These are phyloP conservation scores for Rosa lucieae DNA, from an alignment of 306 rosid genomes.

Conservation along the genomic window DNA sequence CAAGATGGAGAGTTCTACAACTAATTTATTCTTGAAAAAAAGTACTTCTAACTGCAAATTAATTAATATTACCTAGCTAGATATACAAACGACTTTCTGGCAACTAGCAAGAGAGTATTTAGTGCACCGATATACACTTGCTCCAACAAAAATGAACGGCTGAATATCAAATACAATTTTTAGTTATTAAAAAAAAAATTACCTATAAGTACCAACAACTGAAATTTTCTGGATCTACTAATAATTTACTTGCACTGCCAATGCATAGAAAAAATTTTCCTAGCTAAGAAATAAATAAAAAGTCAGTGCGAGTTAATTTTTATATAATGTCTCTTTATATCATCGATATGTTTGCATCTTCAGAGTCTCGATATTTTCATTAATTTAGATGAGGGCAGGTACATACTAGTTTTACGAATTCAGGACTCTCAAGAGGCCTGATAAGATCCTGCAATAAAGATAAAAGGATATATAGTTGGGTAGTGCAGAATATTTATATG, in stretches of 20 bases:
- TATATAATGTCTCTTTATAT: not conserved
- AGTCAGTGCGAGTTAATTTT: too few species aligned
- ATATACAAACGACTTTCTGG: not conserved
- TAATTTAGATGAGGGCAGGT: not conserved
- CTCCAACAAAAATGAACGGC: too few species aligned
- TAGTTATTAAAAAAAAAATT: too few species aligned
- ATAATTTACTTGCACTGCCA: too few species aligned
- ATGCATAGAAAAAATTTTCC: too few species aligned
- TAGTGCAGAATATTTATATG: slow-evolving; percentile 8
- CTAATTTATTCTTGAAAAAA: not conserved
- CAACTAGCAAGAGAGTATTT: too few species aligned
- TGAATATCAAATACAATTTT: too few species aligned
- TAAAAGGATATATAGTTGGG: not conserved
- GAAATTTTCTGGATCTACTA: too few species aligned
- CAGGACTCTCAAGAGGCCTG: not conserved
- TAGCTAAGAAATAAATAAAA: too few species aligned
- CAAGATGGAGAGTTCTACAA: not conserved
- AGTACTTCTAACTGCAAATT: not conserved
- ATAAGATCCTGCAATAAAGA: not conserved
- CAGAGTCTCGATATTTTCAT: not conserved
- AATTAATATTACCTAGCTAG: too few species aligned
- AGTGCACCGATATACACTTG: too few species aligned
- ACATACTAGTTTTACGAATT: not conserved
- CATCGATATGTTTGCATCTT: not conserved
- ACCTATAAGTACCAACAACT: too few species aligned